Evolutionary conservation across 441 rosid genomes (phyloP), one percentile per base, ranked within the genome.

Genomic region (Euphorbia schlechtendalii): DNA sequence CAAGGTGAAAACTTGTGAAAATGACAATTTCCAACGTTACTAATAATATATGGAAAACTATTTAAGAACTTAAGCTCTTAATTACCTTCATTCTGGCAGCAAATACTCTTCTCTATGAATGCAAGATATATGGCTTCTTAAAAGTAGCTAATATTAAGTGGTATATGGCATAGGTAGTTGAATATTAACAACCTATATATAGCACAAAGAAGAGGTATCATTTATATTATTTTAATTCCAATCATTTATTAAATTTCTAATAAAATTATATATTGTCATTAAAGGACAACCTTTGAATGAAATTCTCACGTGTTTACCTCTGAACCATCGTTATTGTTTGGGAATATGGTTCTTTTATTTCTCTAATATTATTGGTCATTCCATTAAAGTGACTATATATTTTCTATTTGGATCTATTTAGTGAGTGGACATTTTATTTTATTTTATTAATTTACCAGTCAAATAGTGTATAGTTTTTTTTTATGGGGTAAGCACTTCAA

Each of bases 341-440:
- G 49, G 83, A 79, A 82, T 81, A 40, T n/a, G 82, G 74, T 81
- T 81, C 85, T 69, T 65, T 22, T 22, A 15, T 46, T 74, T 25
- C 10, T 69, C 24, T 41, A 2, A 2, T 54, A 63, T 53, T 43
- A 43, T 43, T 17, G 14, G 12, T 52, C 30, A 8, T 38, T 52
- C 18, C 59, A 62, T 27, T 49, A 67, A 63, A 59, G 20, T 9
- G 20, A 32, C 30, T 24, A 54, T 32, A 32, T 32, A 32, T 32
- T 32, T 32, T 40, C 1, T 13, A 18, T 25, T 34, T 52, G 22
- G 54, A 34, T 20, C 7, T 2, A 32, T 32, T 21, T 21, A 60
- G 20, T 38, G 51, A 10, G 51, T 13, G 27, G 49, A 2, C 4
- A 18, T 32, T 32, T 32, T 2, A n/a, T n/a, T n/a, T n/a, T n/a